These are phyloP conservation scores for Ophiostoma populinum DNA, from an alignment of 2,329 filamentous ascomycete genomes.

Conservation along the genomic window DNA sequence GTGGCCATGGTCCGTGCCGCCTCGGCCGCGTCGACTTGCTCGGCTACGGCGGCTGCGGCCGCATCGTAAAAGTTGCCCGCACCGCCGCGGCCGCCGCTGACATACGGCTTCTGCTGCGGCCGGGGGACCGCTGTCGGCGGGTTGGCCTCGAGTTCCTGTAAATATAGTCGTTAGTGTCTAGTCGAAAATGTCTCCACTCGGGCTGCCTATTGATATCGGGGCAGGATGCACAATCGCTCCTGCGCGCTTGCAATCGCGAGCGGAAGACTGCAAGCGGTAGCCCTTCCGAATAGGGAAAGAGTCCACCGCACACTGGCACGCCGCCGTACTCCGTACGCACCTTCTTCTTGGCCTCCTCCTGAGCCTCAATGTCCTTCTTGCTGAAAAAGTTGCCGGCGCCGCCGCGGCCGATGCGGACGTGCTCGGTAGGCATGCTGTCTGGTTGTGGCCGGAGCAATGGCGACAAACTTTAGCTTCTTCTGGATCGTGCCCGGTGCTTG, in stretches of 20 bases:
- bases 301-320: no score
- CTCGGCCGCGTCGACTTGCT: conserved; percentile 19
- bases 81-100: conserved; percentile 37
- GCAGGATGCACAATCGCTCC: no score
- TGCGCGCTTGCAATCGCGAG: no score
- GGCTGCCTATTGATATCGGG: no score
- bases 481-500: not conserved
- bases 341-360: conserved; percentile 23
- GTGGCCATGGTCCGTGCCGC: conserved; percentile 14
- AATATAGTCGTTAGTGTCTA: not conserved
- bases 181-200: no score
- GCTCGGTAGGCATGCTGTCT: not conserved
- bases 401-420: conserved; percentile 38
- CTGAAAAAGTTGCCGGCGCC: conserved; percentile 47
- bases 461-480: no score
- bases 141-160: conserved; percentile 24
- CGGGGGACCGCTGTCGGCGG: conserved; percentile 8
- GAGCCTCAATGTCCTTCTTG: conserved; percentile 32
- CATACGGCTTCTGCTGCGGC: conserved; percentile 17
- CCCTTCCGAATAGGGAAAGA: no score
- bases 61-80: conserved; percentile 40
- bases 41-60: conserved; percentile 17
- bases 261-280: no score
- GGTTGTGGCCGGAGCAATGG: no score
- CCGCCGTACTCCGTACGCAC: no score